A percentile compares a stretch with the other conserved stretches of the same genome.
Evolutionary conservation across 2,329 filamentous ascomycete genomes (phyloP).

Genomic region (Trichoderma simmonsii): DNA sequence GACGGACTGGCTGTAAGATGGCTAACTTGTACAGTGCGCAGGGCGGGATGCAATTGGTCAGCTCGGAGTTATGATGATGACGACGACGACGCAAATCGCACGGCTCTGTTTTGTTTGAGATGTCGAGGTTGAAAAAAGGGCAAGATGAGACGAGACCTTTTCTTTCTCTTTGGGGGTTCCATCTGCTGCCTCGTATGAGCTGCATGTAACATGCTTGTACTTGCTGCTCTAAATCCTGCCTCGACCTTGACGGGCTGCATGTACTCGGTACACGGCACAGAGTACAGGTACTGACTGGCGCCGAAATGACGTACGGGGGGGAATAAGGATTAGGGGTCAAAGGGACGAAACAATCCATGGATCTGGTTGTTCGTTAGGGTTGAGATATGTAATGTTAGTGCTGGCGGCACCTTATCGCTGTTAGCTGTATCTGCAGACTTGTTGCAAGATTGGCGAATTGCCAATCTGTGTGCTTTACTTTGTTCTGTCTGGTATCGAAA

Average conservation of each 20-base stretch:
- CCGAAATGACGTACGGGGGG: background rate
- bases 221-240: background rate
- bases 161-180: background rate
- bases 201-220: background rate
- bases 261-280: background rate
- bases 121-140: background rate
- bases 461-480: background rate
- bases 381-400: background rate
- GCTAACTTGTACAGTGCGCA: background rate
- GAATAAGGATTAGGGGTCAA: background rate
- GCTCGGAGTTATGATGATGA: background rate
- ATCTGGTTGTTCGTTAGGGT: background rate
- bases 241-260: background rate
- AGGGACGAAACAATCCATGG: background rate
- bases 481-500: background rate
- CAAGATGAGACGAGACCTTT: background rate
- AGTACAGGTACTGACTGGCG: background rate
- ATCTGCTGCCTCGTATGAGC: background rate
- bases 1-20: background rate
- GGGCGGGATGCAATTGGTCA: background rate
- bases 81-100: background rate
- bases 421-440: background rate
- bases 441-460: background rate
- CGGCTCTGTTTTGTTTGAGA: background rate
- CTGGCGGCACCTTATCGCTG: background rate